A percentile compares a stretch with the other conserved stretches of the same genome.
Conservation (phyloP, 148 eudicot genomes). For the Spergularia marina region DNA sequence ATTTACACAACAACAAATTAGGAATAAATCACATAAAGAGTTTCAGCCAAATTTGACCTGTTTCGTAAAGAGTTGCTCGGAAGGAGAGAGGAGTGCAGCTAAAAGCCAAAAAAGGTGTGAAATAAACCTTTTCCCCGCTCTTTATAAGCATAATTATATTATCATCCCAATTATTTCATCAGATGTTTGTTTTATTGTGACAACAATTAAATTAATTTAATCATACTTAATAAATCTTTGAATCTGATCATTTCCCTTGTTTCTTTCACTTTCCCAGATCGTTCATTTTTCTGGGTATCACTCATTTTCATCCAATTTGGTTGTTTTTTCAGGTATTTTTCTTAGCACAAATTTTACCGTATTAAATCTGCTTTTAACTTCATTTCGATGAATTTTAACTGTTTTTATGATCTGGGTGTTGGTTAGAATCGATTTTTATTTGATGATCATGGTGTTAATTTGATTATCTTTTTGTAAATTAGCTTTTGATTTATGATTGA, state of each 20-base stretch:
- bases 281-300: slow-evolving; percentile 26
- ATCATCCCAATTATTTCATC: slow-evolving; percentile 4
- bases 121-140: neutral
- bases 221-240: neutral
- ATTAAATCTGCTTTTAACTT: neutral
- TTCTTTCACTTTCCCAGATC: slow-evolving; percentile 27
- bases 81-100: neutral
- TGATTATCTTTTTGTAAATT: neutral
- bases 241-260: slow-evolving; percentile 13
- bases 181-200: neutral
- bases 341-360: neutral
- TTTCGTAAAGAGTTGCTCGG: neutral
- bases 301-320: slow-evolving; percentile 16
- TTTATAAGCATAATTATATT: neutral
- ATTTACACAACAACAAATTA: neutral
- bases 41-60: slow-evolving; percentile 1
- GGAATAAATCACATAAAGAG: neutral
- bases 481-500: too few species aligned
- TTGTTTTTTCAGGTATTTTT: neutral
- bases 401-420: neutral
- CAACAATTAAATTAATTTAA: too few species aligned
- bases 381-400: neutral
- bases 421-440: neutral
- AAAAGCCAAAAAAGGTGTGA: neutral
- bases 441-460: neutral